Conservation (phyloP, 306 rosid species). For the Calophaca sinica region DNA sequence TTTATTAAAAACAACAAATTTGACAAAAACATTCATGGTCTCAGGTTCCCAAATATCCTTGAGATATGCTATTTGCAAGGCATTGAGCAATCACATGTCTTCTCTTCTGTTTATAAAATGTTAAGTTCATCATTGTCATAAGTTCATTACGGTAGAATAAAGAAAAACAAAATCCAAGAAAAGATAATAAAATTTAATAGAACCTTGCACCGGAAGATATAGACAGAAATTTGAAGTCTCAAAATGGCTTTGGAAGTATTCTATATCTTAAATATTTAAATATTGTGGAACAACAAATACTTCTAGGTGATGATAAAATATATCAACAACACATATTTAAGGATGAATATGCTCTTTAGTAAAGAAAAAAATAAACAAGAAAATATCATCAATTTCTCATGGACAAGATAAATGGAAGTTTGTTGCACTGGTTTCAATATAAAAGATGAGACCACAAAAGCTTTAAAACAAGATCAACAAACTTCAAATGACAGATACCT, state of each 20-base stretch:
- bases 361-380: conserved; percentile 13
- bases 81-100: not conserved
- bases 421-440: conserved; percentile 18
- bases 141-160: not conserved
- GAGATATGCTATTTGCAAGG: no score
- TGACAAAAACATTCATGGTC: no score
- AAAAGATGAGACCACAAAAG: not conserved
- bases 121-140: not conserved
- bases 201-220: conserved; percentile 12
- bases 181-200: conserved; percentile 6
- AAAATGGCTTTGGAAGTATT: conserved; percentile 5
- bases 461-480: conserved; percentile 17
- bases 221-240: conserved; percentile 9
- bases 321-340: conserved; percentile 6
- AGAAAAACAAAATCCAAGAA: not conserved
- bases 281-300: not conserved
- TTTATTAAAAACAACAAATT: no score
- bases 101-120: not conserved
- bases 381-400: conserved; percentile 16
- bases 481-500: conserved; percentile 10
- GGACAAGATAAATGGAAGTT: conserved; percentile 13
- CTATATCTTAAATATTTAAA: conserved; percentile 9
- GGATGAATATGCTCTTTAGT: not conserved
- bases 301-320: conserved; percentile 1
- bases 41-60: no score